Evolutionary conservation across 202 grass and related monocot genomes (phyloP).

Genomic region (Brachypodium distachyon): DNA sequence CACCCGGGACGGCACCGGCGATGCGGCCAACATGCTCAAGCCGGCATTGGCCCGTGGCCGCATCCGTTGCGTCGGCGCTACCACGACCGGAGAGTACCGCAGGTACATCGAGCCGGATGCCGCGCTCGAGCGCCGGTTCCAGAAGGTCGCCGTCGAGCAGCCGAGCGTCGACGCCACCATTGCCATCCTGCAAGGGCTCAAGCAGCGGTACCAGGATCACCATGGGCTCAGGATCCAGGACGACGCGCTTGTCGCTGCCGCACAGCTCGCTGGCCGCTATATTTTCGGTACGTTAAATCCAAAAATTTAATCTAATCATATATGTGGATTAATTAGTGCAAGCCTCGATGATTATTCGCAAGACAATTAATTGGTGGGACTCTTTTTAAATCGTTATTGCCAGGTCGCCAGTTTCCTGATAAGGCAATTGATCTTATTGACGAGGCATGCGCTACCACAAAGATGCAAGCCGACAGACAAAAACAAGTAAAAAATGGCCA

Average conservation of each 20-base stretch:
- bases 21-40: too few species aligned
- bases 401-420: constrained; percentile 32
- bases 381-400: neutral
- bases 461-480: too few species aligned
- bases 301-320: too few species aligned
- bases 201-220: constrained; percentile 29
- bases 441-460: constrained; percentile 27
- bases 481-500: neutral
- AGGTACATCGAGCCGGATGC: too few species aligned
- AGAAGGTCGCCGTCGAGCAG: constrained; percentile 31
- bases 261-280: constrained; percentile 24
- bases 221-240: constrained; percentile 29
- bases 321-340: too few species aligned
- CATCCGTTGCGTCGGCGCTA: too few species aligned
- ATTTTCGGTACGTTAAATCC: constrained; percentile 6
- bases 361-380: too few species aligned
- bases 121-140: constrained; percentile 33
- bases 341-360: too few species aligned
- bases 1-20: too few species aligned
- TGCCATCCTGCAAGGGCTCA: constrained; percentile 29
- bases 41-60: too few species aligned
- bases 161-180: constrained; percentile 22
- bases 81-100: too few species aligned
- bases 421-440: constrained; percentile 50
- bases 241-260: constrained; percentile 16